Conservation (phyloP, 306 rosid species). For the Vicia sativa region DNA sequence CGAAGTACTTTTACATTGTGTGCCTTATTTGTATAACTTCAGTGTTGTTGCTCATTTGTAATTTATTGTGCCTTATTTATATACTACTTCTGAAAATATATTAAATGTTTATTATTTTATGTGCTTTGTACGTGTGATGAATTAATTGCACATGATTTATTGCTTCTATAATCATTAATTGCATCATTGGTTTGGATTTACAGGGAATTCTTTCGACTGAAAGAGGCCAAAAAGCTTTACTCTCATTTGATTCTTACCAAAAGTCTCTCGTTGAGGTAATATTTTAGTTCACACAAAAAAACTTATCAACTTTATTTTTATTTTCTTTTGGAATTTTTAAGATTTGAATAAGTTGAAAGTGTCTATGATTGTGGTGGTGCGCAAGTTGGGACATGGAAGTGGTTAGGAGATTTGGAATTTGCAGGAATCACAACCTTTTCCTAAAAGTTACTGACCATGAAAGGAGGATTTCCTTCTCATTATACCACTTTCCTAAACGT, state of each 20-base stretch:
- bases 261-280: slow-evolving; percentile 79
- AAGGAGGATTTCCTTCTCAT: slow-evolving; percentile 6
- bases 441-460: not conserved
- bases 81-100: not conserved
- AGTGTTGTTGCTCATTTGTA: slow-evolving; percentile 19
- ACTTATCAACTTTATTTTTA: not conserved
- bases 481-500: not conserved
- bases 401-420: slow-evolving; percentile 18
- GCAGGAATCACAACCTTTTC: not conserved
- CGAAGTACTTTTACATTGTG: not conserved
- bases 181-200: slow-evolving; percentile 27
- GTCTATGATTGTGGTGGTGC: slow-evolving; percentile 7
- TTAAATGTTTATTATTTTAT: slow-evolving; percentile 8
- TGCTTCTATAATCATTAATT: slow-evolving; percentile 31
- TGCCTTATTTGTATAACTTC: slow-evolving; percentile 1
- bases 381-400: slow-evolving; percentile 6
- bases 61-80: slow-evolving; percentile 8
- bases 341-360: slow-evolving; percentile 6
- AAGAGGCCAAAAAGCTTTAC: slow-evolving; percentile 70
- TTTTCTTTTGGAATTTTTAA: slow-evolving; percentile 6
- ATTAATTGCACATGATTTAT: slow-evolving; percentile 16
- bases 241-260: slow-evolving; percentile 70
- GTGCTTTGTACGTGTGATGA: not conserved
- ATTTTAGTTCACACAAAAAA: slow-evolving; percentile 1
- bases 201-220: slow-evolving; percentile 89